Evolutionary conservation across 495 filamentous ascomycete genomes (phyloP).

Genomic region (Penicillium steckii): DNA sequence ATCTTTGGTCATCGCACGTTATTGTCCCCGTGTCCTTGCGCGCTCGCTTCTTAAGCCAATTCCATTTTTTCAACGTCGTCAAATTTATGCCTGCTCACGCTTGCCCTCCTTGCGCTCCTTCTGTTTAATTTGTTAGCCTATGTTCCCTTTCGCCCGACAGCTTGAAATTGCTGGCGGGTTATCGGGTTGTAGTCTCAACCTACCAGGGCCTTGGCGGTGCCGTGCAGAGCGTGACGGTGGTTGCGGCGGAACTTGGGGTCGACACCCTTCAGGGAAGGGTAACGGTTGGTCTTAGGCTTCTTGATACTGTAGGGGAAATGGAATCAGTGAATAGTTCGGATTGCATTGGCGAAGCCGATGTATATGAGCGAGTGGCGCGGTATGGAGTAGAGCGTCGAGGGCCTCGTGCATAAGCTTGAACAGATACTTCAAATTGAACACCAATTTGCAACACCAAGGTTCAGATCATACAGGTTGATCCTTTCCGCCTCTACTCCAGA

Average conservation of each 20-base stretch:
- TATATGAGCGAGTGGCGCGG: slow-evolving; percentile 1
- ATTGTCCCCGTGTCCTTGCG: slow-evolving; percentile 40
- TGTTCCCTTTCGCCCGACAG: not conserved
- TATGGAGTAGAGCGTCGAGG: not conserved
- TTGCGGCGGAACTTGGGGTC: slow-evolving; percentile 99
- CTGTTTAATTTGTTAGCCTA: slow-evolving; percentile 58
- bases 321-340: slow-evolving; percentile 31
- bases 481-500: not conserved
- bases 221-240: slow-evolving; percentile 98
- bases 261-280: slow-evolving; percentile 97
- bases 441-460: slow-evolving; percentile 1
- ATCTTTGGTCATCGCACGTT: slow-evolving; percentile 39
- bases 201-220: slow-evolving; percentile 97
- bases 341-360: not conserved
- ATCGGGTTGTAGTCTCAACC: slow-evolving; percentile 40
- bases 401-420: not conserved
- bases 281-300: slow-evolving; percentile 98
- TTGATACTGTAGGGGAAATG: slow-evolving; percentile 73
- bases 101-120: slow-evolving; percentile 98
- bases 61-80: slow-evolving; percentile 26
- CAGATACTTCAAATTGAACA: not conserved
- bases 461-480: slow-evolving; percentile 1
- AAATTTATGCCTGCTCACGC: slow-evolving; percentile 78
- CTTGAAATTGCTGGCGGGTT: not conserved
- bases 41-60: slow-evolving; percentile 28